Base-by-base conservation (phyloP, 164 flowering plant species). In the Annona cherimola region DNA sequence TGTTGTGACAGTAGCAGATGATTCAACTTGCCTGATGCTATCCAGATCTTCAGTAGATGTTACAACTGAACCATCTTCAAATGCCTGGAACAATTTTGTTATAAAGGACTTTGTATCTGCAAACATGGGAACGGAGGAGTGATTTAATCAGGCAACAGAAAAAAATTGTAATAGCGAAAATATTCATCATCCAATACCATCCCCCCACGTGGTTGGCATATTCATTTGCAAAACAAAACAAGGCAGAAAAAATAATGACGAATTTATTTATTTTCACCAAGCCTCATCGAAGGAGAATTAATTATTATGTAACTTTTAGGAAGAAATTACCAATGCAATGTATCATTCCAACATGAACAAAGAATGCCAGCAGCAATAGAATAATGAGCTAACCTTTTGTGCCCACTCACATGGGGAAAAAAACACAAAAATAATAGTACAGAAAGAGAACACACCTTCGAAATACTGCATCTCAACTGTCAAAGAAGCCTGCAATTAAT, bases 81-180 rank as follows among this genome's bases (percentile, higher is more conserved):
- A 71, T 61, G 76, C 78, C 73, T 79, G 70, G 62, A 81, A 81
- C 73, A 81, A 70, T 43, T 81, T 70, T 40, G 72, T 45, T 50
- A 81, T 70, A 54, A 81, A 81, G 50, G 80, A 65, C 46, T 72
- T 61, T 70, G 84, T 79, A 68, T 77, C 84, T 81, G 68, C 74
- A 76, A 71, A 55, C 42, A 75, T 12, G 20, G n/a, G 59, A 16
- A 69, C 1, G 35, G 4, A 11, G 45, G 63, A 4, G 19, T 7
- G 19, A 61, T n/a, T 7, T n/a, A 6, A 64, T 43, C 57, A 40
- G 45, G 16, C 41, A 64, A 64, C 41, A 42, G 18, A 12, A 16
- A 40, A 64, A 14, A 40, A 6, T 12, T 18, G 14, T 7, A 39
- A 3, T 64, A 44, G 16, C 18, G 1, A 61, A 61, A 61, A 11